Base-by-base conservation (phyloP, 805 yeast species). In the Ogataea methylovora region DNA sequence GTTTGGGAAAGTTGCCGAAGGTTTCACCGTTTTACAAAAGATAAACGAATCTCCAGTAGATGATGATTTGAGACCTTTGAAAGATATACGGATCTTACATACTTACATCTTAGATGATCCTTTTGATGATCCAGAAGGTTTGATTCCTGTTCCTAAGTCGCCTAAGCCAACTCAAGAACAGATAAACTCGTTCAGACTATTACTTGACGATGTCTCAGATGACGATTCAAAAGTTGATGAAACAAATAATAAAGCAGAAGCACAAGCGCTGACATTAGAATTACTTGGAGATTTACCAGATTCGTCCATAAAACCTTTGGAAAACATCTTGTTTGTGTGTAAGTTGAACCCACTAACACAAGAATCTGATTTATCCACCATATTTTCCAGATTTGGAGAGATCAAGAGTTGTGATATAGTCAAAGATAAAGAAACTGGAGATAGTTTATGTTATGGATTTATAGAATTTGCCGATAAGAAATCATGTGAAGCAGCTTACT, bases 341-440 rank as follows among this genome's bases (percentile, higher is more conserved):
- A 74, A 73, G 41, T 52, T 79, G 42, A 79, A 80, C 43, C 74
- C 81, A 1, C 53, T 78, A 2, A 79, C 87, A 4, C 58, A 59
- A n/a, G 73, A 65, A 18, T 73, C 69, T 5, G 84, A 80, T 32
- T 49, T 79, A 19, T 57, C 61, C 26, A 51, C 69, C 22, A 72
- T 79, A 11, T 80, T 80, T 46, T 60, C 71, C n/a, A 58, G 82
- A 33, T 79, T 78, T 56, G 87, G 87, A 1, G 42, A 53, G 5
- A 69, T 79, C 14, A 38, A 45, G 1, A 63, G 72, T 2, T 69
- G 76, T 38, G 77, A 76, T 34, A 56, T 79, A 12, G 62, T 79
- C 11, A 51, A 60, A 26, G 81, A 75, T 41, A 56, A 56, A 20
- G 52, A 45, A 4, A 65, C 76, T 0, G 69, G 72, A 0, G 65